These are phyloP conservation scores for Excoecaria agallocha DNA, from an alignment of 345 rosid genomes.

Conservation along the genomic window DNA sequence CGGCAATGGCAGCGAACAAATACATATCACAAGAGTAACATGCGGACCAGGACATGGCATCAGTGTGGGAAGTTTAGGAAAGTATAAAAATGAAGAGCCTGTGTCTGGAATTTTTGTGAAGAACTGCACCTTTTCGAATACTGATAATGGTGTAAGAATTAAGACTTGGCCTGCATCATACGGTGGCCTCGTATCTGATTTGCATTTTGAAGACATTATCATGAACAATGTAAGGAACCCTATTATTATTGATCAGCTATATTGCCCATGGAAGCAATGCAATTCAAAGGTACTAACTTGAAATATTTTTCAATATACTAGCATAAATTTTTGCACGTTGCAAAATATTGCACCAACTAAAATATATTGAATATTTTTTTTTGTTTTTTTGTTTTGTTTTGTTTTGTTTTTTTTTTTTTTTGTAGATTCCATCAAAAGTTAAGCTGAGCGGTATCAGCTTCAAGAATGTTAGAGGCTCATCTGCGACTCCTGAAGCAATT, in stretches of 20 bases:
- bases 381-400: background rate
- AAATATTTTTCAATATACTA: too few species aligned
- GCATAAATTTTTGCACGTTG: background rate
- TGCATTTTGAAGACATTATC: background rate
- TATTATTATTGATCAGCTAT: background rate
- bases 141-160: slow-evolving; percentile 1
- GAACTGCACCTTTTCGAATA: background rate
- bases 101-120: background rate
- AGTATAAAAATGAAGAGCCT: background rate
- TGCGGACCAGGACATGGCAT: slow-evolving; percentile 9
- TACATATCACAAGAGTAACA: background rate
- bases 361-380: background rate
- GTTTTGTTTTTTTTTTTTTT: background rate
- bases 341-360: too few species aligned
- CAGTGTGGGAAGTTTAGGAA: background rate
- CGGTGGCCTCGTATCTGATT: background rate
- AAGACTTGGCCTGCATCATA: background rate
- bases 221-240: background rate
- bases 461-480: background rate
- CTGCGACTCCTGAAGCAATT: background rate
- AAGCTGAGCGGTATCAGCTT: background rate
- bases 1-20: background rate
- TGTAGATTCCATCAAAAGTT: background rate
- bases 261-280: background rate
- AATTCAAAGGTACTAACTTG: background rate